A percentile compares a stretch with the other conserved stretches of the same genome.
Evolutionary conservation across 176 grass and related monocot species (phyloP).

Genomic region (Secale cereale): DNA sequence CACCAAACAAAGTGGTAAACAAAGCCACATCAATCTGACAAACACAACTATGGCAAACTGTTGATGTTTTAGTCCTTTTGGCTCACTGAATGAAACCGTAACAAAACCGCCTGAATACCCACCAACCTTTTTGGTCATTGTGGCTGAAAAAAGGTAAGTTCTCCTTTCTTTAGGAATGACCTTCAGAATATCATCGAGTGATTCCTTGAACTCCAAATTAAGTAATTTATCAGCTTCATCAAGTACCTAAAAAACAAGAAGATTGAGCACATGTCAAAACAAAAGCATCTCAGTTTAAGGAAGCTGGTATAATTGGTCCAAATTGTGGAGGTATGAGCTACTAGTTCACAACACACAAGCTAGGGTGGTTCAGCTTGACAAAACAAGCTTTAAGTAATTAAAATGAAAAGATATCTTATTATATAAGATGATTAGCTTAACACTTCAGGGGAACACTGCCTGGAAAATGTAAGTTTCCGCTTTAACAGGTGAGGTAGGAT

Average conservation of each 20-base stretch:
- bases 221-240: conserved; percentile 92
- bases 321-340: neutral
- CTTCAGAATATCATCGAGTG: conserved; percentile 91
- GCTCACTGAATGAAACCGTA: neutral
- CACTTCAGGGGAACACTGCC: neutral
- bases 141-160: conserved; percentile 92
- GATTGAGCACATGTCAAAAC: conserved; percentile 1
- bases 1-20: neutral
- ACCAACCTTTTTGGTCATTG: conserved; percentile 93
- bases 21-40: neutral
- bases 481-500: neutral
- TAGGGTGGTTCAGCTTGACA: neutral
- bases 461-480: neutral
- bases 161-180: conserved; percentile 82
- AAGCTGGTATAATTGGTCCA: neutral
- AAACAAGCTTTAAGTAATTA: neutral
- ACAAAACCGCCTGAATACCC: neutral
- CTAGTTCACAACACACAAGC: neutral
- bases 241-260: conserved; percentile 57
- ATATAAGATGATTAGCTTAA: neutral
- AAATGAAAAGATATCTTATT: neutral
- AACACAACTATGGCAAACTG: neutral
- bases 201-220: conserved; percentile 89
- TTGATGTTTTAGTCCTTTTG: neutral
- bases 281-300: conserved; percentile 2